phyloP scores from a whole-genome alignment of 352 stramenopile species.

The Phytopythium chamaehyphon region DNA sequence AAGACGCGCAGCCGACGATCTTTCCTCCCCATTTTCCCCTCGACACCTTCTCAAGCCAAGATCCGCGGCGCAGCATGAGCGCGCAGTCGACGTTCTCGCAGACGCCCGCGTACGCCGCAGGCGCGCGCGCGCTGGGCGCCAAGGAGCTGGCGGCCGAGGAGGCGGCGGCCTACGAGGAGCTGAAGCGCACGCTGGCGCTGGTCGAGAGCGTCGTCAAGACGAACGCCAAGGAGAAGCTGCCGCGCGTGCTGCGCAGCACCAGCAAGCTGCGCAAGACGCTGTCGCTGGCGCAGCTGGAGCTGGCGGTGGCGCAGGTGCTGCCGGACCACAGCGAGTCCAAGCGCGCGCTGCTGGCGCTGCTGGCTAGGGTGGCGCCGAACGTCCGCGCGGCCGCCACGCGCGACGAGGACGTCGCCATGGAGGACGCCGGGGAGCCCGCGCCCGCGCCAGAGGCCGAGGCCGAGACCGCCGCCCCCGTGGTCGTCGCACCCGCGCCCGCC shows the following conservation, averaged over 20 bases:
- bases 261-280: slow-evolving; percentile 80
- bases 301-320: slow-evolving; percentile 57
- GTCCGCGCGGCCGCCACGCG: slow-evolving; percentile 16
- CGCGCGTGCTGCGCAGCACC: slow-evolving; percentile 73
- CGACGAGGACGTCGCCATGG: slow-evolving; percentile 55
- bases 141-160: slow-evolving; percentile 61
- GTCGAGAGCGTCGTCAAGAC: slow-evolving; percentile 78
- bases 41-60: background rate
- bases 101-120: slow-evolving; percentile 65
- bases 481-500: slow-evolving; percentile 18
- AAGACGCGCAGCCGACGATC: too few species aligned
- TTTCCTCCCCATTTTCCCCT: too few species aligned
- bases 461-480: slow-evolving; percentile 1
- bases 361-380: slow-evolving; percentile 44
- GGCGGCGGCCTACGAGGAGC: slow-evolving; percentile 65
- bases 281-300: slow-evolving; percentile 50
- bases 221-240: slow-evolving; percentile 83
- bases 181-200: slow-evolving; percentile 68
- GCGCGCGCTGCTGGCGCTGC: slow-evolving; percentile 38
- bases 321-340: slow-evolving; percentile 64
- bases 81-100: slow-evolving; percentile 73
- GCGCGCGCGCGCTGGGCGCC: slow-evolving; percentile 19
- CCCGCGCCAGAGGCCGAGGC: slow-evolving; percentile 17
- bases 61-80: slow-evolving; percentile 38
- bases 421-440: slow-evolving; percentile 22